Evolutionary conservation across 495 filamentous ascomycete species (phyloP).

Genomic region (Trichoderma asperelloides): DNA sequence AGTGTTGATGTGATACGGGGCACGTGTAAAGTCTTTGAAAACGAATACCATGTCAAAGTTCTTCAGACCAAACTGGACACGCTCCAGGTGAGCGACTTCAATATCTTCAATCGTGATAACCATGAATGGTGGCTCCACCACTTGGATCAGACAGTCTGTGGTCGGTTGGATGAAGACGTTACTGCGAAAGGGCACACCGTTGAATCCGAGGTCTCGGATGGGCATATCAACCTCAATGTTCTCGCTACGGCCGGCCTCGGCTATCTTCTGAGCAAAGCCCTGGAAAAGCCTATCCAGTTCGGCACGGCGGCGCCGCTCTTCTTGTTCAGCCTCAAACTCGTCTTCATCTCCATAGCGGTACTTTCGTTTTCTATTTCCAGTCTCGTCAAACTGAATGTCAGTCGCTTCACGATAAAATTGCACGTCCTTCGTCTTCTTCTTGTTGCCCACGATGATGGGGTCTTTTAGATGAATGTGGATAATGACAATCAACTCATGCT

Average conservation of each 20-base stretch:
- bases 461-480: slow-evolving; percentile 98
- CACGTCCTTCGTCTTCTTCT: slow-evolving; percentile 91
- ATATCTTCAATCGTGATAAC: slow-evolving; percentile 92
- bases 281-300: slow-evolving; percentile 92
- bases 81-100: slow-evolving; percentile 91
- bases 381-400: slow-evolving; percentile 98
- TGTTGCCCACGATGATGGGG: slow-evolving; percentile 96
- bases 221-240: slow-evolving; percentile 88
- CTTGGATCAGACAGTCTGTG: slow-evolving; percentile 94
- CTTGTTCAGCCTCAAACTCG: slow-evolving; percentile 96
- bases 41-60: slow-evolving; percentile 98
- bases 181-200: slow-evolving; percentile 88
- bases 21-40: slow-evolving; percentile 87
- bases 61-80: slow-evolving; percentile 96
- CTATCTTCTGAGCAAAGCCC: slow-evolving; percentile 93
- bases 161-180: slow-evolving; percentile 93
- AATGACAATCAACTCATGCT: slow-evolving; percentile 91
- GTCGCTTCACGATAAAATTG: slow-evolving; percentile 98
- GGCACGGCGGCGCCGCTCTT: slow-evolving; percentile 85
- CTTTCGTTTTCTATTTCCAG: slow-evolving; percentile 93
- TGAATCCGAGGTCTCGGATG: slow-evolving; percentile 93
- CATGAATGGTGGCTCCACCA: slow-evolving; percentile 94
- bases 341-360: slow-evolving; percentile 99
- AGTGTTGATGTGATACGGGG: slow-evolving; percentile 91
- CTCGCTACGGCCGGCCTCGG: slow-evolving; percentile 79